These are phyloP conservation scores for Polyplosphaeria fusca DNA, from an alignment of 495 filamentous ascomycete genomes.

Conservation along the genomic window DNA sequence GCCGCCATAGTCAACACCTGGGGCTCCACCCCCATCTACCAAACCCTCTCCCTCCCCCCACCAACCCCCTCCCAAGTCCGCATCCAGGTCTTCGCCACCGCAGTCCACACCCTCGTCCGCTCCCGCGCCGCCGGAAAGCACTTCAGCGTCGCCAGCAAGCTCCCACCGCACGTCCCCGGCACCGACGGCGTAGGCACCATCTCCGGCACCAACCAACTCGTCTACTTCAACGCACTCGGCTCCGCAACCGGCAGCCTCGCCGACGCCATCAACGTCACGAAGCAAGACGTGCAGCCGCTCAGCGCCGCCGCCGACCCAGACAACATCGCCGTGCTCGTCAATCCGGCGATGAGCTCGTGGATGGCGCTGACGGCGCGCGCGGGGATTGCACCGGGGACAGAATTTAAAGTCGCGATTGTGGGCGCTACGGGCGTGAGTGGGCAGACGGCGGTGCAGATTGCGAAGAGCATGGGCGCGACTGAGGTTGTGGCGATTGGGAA, in stretches of 20 bases:
- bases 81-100: slow-evolving; percentile 39
- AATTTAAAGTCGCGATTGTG: slow-evolving; percentile 45
- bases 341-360: slow-evolving; percentile 48
- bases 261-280: slow-evolving; percentile 44
- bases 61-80: slow-evolving; percentile 28
- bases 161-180: slow-evolving; percentile 43
- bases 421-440: slow-evolving; percentile 48
- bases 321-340: slow-evolving; percentile 46
- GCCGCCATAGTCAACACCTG: slow-evolving; percentile 29
- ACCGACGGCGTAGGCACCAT: slow-evolving; percentile 43
- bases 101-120: slow-evolving; percentile 46
- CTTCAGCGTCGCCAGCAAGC: slow-evolving; percentile 36
- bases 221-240: slow-evolving; percentile 43
- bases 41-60: slow-evolving; percentile 7
- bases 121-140: slow-evolving; percentile 46
- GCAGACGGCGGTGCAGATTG: slow-evolving; percentile 41
- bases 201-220: slow-evolving; percentile 35
- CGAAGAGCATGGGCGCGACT: slow-evolving; percentile 43
- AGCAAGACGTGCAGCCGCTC: slow-evolving; percentile 33
- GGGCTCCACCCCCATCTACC: slow-evolving; percentile 28
- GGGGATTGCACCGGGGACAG: slow-evolving; percentile 29
- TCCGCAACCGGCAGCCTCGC: slow-evolving; percentile 33
- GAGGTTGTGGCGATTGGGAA: slow-evolving; percentile 46
- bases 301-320: slow-evolving; percentile 42
- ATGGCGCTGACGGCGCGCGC: slow-evolving; percentile 42